These are phyloP conservation scores for Solanum clarkiae DNA, from an alignment of 257 asterid species.

Conservation along the genomic window DNA sequence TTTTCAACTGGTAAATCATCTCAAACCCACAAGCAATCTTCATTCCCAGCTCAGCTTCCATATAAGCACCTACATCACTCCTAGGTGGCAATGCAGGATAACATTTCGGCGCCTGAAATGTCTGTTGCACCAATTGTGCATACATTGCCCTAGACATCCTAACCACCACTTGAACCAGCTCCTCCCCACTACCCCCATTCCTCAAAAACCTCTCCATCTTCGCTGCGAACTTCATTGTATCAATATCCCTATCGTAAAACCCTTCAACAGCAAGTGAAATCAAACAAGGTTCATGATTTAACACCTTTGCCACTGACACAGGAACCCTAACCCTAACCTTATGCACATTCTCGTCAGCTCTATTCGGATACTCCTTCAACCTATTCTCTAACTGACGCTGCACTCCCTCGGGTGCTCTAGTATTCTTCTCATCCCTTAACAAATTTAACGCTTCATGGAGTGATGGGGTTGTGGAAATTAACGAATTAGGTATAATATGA, in stretches of 20 bases:
- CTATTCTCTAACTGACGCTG: conserved; percentile 53
- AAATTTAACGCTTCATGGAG: conserved; percentile 35
- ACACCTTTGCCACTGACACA: conserved; percentile 62
- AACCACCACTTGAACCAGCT: conserved; percentile 54
- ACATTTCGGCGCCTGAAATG: conserved; percentile 70
- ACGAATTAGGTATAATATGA: conserved; percentile 42
- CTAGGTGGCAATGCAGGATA: conserved; percentile 62
- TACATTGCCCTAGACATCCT: conserved; percentile 94
- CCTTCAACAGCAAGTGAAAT: conserved; percentile 75
- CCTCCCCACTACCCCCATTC: conserved; percentile 43
- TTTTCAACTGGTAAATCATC: conserved; percentile 80
- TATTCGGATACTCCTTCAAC: conserved; percentile 57
- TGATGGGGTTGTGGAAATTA: conserved; percentile 28
- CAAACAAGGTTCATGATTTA: conserved; percentile 60
- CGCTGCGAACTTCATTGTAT: conserved; percentile 73
- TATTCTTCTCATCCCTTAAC: neutral
- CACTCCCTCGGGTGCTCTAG: conserved; percentile 40
- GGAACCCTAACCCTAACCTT: conserved; percentile 55
- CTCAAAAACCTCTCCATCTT: conserved; percentile 68
- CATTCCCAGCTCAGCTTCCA: conserved; percentile 89
- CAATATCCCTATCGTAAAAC: conserved; percentile 83
- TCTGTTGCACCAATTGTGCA: conserved; percentile 82
- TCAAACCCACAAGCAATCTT: conserved; percentile 89
- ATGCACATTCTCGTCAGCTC: conserved; percentile 56
- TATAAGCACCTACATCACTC: conserved; percentile 38